phyloP scores from a whole-genome alignment of 768 basidiomycete species.

The Cystofilobasidium ferigula region DNA sequence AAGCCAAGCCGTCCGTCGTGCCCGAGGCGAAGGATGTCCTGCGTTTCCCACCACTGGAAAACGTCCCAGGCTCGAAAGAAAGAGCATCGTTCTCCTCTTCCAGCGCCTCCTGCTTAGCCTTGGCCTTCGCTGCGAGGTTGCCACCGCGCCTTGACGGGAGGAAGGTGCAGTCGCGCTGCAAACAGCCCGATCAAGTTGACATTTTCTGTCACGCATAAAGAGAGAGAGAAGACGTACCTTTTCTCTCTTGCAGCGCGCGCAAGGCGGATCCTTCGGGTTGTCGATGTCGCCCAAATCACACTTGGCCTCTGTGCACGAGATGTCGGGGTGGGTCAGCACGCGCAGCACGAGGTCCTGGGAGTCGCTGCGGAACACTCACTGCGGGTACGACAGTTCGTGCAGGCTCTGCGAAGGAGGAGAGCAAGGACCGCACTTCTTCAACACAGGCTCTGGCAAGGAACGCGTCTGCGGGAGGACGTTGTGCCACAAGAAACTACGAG shows the following conservation, averaged over 20 bases:
- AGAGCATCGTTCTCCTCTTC: neutral
- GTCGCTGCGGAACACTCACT: neutral
- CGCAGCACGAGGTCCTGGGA: neutral
- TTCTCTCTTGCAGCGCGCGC: slow-evolving; percentile 29
- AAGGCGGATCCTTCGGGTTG: slow-evolving; percentile 28
- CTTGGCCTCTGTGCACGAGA: slow-evolving; percentile 19
- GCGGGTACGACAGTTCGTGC: neutral
- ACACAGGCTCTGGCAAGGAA: neutral
- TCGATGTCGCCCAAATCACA: slow-evolving; percentile 32
- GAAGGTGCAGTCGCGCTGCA: slow-evolving; percentile 18
- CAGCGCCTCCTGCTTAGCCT: neutral
- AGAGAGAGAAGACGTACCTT: slow-evolving; percentile 3
- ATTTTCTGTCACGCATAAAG: neutral
- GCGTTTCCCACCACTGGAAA: neutral
- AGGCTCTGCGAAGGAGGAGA: neutral
- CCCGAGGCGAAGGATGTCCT: neutral
- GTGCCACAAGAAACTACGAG: neutral
- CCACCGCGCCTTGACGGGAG: slow-evolving; percentile 21
- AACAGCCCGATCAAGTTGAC: neutral
- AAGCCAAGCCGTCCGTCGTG: neutral
- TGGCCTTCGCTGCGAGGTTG: slow-evolving; percentile 16
- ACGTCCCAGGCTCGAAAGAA: neutral
- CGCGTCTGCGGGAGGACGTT: neutral
- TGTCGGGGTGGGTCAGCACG: neutral
- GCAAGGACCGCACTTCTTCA: too few relatives aligned